Conservation (phyloP, 441 rosid genomes). For the Lepidium campestre region DNA sequence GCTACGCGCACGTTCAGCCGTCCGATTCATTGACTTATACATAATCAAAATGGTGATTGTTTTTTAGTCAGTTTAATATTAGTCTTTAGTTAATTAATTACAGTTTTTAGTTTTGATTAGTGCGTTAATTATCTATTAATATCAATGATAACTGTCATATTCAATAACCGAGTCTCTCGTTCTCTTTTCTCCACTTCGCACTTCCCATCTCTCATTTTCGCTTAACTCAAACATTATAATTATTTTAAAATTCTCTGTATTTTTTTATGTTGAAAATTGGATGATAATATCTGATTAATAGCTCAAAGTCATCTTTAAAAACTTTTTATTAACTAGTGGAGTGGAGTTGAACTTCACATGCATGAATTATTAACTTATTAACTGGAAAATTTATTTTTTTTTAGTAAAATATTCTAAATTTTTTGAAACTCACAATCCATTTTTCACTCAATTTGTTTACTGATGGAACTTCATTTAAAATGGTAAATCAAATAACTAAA, state of each 20-base stretch:
- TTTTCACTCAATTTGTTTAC: neutral
- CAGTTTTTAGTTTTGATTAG: neutral
- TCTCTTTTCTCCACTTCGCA: neutral
- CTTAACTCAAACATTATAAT: neutral
- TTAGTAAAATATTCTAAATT: no score
- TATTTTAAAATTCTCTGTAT: neutral
- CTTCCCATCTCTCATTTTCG: conserved; percentile 9
- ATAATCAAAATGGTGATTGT: neutral
- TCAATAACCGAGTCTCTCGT: conserved; percentile 5
- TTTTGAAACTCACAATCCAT: neutral
- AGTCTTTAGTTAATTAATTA: neutral
- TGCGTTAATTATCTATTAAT: neutral
- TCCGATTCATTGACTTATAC: conserved; percentile 21
- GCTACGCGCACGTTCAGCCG: conserved; percentile 24
- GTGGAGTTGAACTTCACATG: no score
- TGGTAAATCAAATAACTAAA: no score
- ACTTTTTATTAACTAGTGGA: no score
- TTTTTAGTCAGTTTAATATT: conserved; percentile 3
- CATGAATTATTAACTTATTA: no score
- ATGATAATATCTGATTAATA: no score
- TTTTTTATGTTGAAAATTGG: no score
- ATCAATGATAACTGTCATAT: conserved; percentile 14
- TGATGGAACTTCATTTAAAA: neutral
- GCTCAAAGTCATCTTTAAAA: no score
- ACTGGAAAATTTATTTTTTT: no score